These are phyloP conservation scores for Neospermospora avenae DNA, from an alignment of 2,329 filamentous ascomycete species.

Conservation along the genomic window DNA sequence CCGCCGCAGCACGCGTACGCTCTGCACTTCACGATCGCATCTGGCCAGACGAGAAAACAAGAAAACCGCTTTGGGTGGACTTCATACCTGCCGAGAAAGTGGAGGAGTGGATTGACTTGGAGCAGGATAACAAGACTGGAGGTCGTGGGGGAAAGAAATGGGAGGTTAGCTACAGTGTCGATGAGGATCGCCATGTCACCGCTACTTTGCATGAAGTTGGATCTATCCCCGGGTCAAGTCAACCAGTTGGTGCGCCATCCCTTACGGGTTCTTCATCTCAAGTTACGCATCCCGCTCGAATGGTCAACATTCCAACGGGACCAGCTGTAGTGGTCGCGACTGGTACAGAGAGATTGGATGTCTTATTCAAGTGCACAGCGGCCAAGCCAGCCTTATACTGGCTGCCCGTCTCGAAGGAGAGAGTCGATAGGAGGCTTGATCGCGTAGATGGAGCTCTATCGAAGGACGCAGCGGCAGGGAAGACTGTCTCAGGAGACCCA, in stretches of 20 bases:
- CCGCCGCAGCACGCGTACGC: constrained; percentile 74
- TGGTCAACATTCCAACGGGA: constrained; percentile 33
- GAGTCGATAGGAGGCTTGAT: constrained; percentile 63
- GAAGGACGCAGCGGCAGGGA: constrained; percentile 36
- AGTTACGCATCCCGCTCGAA: constrained; percentile 32
- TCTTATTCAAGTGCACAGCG: constrained; percentile 56
- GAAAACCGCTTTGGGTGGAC: constrained; percentile 84
- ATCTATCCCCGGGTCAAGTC: constrained; percentile 23
- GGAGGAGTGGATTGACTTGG: constrained; percentile 68
- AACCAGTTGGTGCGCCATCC: constrained; percentile 26
- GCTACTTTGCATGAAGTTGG: constrained; percentile 53
- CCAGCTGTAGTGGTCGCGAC: constrained; percentile 20
- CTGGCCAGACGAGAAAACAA: constrained; percentile 83
- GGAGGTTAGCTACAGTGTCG: constrained; percentile 69
- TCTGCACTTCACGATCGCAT: constrained; percentile 71
- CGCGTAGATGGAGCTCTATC: constrained; percentile 46
- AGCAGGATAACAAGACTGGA: constrained; percentile 49
- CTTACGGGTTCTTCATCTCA: constrained; percentile 33
- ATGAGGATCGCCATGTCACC: constrained; percentile 51
- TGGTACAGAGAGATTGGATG: constrained; percentile 42
- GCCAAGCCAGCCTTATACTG: constrained; percentile 65
- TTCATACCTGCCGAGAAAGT: constrained; percentile 79
- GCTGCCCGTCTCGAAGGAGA: constrained; percentile 58
- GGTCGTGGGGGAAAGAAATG: constrained; percentile 51
- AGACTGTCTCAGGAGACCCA: constrained; percentile 41